Base-by-base conservation (phyloP, 805 yeast genomes). In the Kazachstania taianensis region DNA sequence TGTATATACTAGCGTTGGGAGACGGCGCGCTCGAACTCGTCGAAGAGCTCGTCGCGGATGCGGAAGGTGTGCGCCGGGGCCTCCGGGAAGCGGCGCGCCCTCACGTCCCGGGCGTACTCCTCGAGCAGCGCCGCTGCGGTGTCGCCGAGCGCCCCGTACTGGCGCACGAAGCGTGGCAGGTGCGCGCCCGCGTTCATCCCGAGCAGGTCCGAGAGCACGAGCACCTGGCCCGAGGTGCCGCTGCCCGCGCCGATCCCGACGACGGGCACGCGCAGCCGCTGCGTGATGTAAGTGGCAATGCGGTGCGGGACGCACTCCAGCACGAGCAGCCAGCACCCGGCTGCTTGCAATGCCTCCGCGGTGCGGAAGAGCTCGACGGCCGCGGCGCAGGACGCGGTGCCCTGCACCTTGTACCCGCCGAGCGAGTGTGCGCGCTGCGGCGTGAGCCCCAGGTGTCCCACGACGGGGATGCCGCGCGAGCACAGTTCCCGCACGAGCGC, bases 191-290 rank as follows among this genome's bases (percentile, higher is more conserved):
- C 65, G 2, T 61, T 64, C 82, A 79, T 73, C 1, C 96, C 96
- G 22, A 89, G 62, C 60, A 83, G 50, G 53, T 89, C 98, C 4
- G 83, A 73, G 56, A 81, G 77, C 0, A 89, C 98, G 26, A 89
- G 66, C 1, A 89, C 95, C 57, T 92, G 97, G 0, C 95, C 97
- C 24, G 82, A 73, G 7, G 89, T 79, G 7, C 62, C 62, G 16
- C 75, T 72, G 1, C 98, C 97, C 0, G 97, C 96, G 4, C 98
- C 98, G 33, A 89, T 89, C 3, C 98, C 98, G 45, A 89, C 86
- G 1, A 94, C 82, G 0, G 97, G 96, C 1, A 89, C 66, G 1
- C 53, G 34, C 22, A 86, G 54, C 10, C 64, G 61, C 2, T 65
- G 53, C 0, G 96, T 81, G 20, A 92, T 73, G 38, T 65, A 62